Base-by-base conservation (phyloP, 371 early-diverging fungal species). In the Mucor racemosus region DNA sequence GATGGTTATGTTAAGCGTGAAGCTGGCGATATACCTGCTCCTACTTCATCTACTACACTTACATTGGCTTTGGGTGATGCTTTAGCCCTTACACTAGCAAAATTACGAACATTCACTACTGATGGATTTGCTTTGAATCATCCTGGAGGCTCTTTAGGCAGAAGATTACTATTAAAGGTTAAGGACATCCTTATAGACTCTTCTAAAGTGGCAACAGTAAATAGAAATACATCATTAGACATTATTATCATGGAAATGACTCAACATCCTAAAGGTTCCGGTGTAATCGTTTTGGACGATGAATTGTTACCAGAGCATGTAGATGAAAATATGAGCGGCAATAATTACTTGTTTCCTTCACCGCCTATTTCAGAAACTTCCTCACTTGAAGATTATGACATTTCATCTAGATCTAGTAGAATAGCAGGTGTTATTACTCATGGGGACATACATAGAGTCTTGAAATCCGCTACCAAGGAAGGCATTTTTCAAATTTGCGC, bases 61-160 rank as follows among this genome's bases (percentile, higher is more conserved):
- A 84, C 86, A 36, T 64, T 90, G 57, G 90, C 89, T 6, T 61
- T 89, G 6, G 87, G 90, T 33, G 90, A 90, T 70, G 81, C 88
- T 0, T 62, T 90, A 5, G 86, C 89, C 0, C 69, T 89, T 13
- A 69, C 88, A 35, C 59, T 90, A 38, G 86, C 86, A 44, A 74
- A 84, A 31, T 62, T 81, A 11, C 70, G 79, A 14, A 60, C 62
- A 17, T 87, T 90, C 60, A 80, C 78, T 3, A 80, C 77, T 0
- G 67, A 70, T 8, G 86, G 83, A 14, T 90, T 89, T 76, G 87
- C 86, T 0, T 66, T 85, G 26, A 86, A 87, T 63, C 90, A 90
- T 71, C 90, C 90, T 0, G 88, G 88, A 8, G 90, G 90, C 0
- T 72, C 82, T 1, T 66, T 90, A 0, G 90, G 90, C 6, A 63